Conservation (phyloP, 2,329 filamentous ascomycete genomes). For the Nemania abortiva region DNA sequence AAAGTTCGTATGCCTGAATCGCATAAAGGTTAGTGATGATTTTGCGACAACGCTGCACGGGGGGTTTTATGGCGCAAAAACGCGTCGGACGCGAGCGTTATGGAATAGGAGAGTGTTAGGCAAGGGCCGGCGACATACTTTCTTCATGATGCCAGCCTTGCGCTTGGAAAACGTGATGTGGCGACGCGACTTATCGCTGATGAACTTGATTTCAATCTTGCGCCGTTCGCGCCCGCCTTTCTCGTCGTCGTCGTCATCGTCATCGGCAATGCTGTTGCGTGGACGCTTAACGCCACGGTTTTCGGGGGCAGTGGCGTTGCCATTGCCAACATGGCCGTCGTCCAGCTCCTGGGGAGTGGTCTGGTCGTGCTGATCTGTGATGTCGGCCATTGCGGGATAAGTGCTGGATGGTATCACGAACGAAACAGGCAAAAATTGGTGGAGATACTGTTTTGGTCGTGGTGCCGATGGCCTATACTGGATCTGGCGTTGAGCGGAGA, state of each 20-base stretch:
- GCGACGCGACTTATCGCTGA: slow-evolving; percentile 98
- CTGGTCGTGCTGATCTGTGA: slow-evolving; percentile 82
- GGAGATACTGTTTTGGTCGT: slow-evolving; percentile 75
- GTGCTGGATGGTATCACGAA: slow-evolving; percentile 60
- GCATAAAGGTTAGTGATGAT: slow-evolving; percentile 40
- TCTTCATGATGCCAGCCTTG: slow-evolving; percentile 99
- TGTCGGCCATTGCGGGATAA: slow-evolving; percentile 75
- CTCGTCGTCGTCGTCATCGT: slow-evolving; percentile 97
- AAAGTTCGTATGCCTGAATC: slow-evolving; percentile 90
- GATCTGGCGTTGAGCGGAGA: slow-evolving; percentile 71
- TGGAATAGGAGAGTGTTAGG: slow-evolving; percentile 30
- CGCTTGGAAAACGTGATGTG: slow-evolving; percentile 99
- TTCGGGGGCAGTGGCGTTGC: slow-evolving; percentile 72
- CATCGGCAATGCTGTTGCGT: slow-evolving; percentile 85
- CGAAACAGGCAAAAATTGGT: slow-evolving; percentile 66
- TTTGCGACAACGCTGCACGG: slow-evolving; percentile 33
- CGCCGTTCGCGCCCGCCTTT: slow-evolving; percentile 97
- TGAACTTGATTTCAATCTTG: slow-evolving; percentile 99
- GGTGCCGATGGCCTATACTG: slow-evolving; percentile 75
- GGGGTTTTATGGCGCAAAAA: slow-evolving; percentile 15
- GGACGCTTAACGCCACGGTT: slow-evolving; percentile 89
- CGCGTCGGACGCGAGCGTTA: slow-evolving; percentile 39
- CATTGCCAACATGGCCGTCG: slow-evolving; percentile 80
- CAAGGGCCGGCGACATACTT: slow-evolving; percentile 71
- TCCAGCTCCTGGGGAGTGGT: slow-evolving; percentile 80